phyloP scores from a whole-genome alignment of 305 asterid species.

The Rubia tinctorum region DNA sequence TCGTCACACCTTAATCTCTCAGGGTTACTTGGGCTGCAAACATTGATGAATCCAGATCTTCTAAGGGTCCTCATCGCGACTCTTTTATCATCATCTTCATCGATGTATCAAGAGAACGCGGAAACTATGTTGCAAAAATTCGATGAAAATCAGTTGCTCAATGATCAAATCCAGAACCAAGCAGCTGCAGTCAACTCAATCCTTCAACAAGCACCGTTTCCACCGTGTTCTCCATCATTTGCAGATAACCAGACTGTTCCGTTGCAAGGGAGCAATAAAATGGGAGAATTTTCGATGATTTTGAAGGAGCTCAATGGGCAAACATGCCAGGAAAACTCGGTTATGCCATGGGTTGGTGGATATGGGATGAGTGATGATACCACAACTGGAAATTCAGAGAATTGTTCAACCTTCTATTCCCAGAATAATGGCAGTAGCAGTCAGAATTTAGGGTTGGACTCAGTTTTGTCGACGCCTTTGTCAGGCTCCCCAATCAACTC shows the following conservation, averaged over 20 bases:
- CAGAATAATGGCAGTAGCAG: conserved; percentile 25
- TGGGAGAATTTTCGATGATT: conserved; percentile 30
- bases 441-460: conserved; percentile 40
- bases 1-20: conserved; percentile 39
- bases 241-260: conserved; percentile 8
- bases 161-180: conserved; percentile 33
- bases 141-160: conserved; percentile 38
- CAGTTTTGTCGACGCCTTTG: conserved; percentile 47
- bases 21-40: conserved; percentile 50
- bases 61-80: conserved; percentile 34
- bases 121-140: conserved; percentile 33
- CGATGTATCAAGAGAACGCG: conserved; percentile 29
- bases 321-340: conserved; percentile 18
- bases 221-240: conserved; percentile 20
- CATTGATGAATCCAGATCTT: conserved; percentile 55
- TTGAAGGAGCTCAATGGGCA: conserved; percentile 24
- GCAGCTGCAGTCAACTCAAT: conserved; percentile 16
- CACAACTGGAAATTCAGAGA: conserved; percentile 32
- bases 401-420: conserved; percentile 23
- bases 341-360: conserved; percentile 16
- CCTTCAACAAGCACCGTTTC: conserved; percentile 35
- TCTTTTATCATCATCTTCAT: conserved; percentile 28
- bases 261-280: conserved; percentile 17
- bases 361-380: conserved; percentile 26
- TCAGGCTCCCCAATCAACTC: conserved; percentile 43